phyloP scores from a whole-genome alignment of 1,284 basidiomycete genomes.

The Rhodotorula glutinis region DNA sequence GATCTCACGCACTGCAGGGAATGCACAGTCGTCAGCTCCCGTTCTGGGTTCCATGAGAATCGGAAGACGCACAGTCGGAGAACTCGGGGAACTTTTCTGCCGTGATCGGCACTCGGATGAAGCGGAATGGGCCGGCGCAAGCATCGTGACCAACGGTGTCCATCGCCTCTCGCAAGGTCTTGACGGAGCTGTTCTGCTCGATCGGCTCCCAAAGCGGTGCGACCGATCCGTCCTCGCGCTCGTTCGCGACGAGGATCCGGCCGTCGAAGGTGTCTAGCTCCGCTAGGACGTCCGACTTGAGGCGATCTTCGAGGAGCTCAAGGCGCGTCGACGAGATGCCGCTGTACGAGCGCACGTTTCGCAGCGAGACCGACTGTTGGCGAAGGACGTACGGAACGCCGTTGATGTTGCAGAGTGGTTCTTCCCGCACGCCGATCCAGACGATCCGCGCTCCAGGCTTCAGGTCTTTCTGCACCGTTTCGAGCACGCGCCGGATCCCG shows the following conservation, averaged over 20 bases:
- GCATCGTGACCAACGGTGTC: conserved; percentile 53
- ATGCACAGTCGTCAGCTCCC: background rate
- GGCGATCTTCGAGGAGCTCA: conserved; percentile 84
- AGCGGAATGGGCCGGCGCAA: conserved; percentile 62
- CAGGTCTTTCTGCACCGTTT: conserved; percentile 55
- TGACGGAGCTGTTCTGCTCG: conserved; percentile 54
- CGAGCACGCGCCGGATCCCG: conserved; percentile 78
- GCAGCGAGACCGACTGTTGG: conserved; percentile 46
- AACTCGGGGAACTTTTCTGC: conserved; percentile 57
- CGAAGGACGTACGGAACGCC: conserved; percentile 52
- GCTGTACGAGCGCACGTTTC: conserved; percentile 54
- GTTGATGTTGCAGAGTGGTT: conserved; percentile 92
- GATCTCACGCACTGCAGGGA: conserved; percentile 51
- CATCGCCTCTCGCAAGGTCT: conserved; percentile 90
- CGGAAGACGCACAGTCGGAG: conserved; percentile 51
- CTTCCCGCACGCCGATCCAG: conserved; percentile 81
- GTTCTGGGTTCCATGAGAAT: background rate
- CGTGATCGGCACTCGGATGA: conserved; percentile 86
- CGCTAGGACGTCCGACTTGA: conserved; percentile 81
- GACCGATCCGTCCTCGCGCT: conserved; percentile 81
- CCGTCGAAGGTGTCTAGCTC: conserved; percentile 82
- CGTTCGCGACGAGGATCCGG: conserved; percentile 83
- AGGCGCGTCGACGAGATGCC: conserved; percentile 84
- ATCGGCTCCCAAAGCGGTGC: conserved; percentile 96
- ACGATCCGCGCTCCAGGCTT: conserved; percentile 58